Evolutionary conservation across 441 rosid species (phyloP).

Genomic region (Kokia cookei): DNA sequence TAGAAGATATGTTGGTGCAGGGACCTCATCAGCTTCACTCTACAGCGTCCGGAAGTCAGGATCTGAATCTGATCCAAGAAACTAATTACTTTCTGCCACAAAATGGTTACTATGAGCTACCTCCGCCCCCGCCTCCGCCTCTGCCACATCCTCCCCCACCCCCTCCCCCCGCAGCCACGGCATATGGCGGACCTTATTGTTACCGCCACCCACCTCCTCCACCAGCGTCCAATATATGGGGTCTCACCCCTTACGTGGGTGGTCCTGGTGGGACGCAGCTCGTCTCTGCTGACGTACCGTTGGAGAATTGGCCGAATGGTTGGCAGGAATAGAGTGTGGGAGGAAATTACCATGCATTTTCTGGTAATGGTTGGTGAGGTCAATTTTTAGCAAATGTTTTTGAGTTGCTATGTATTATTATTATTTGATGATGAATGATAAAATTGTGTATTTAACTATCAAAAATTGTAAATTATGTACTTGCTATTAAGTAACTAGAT

Average conservation of each 20-base stretch:
- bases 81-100: not conserved
- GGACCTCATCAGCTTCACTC: not conserved
- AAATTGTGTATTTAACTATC: not conserved
- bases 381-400: not conserved
- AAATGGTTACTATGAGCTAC: not conserved
- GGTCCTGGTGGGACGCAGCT: conserved; percentile 2
- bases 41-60: not conserved
- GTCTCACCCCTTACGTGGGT: not conserved
- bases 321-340: not conserved
- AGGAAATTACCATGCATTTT: conserved; percentile 7
- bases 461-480: no score
- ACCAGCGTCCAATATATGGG: conserved; percentile 15
- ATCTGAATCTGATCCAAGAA: not conserved
- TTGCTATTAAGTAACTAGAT: no score
- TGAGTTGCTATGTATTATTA: not conserved
- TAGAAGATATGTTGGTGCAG: not conserved
- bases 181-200: conserved; percentile 11
- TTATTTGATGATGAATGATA: not conserved
- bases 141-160: conserved; percentile 9
- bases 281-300: conserved; percentile 7
- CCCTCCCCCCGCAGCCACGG: conserved; percentile 2
- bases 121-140: not conserved
- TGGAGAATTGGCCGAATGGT: conserved; percentile 16
- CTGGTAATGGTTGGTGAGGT: conserved; percentile 32
- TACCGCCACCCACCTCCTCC: conserved; percentile 6